Conservation (phyloP, 768 basidiomycete genomes). For the Gloeopeniophorella convolvens region DNA sequence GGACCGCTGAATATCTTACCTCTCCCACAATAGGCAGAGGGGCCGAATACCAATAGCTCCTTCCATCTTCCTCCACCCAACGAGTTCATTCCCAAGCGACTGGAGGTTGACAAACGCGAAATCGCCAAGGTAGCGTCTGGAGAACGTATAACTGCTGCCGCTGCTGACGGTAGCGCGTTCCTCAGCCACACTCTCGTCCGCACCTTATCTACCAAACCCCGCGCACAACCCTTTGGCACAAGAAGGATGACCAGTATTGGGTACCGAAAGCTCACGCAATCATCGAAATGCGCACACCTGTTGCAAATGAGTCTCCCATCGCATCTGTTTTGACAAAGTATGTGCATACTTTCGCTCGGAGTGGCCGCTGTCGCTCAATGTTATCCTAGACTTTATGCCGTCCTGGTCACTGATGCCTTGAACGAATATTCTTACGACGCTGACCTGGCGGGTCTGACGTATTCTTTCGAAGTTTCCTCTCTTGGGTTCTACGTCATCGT, state of each 20-base stretch:
- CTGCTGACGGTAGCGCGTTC: background rate
- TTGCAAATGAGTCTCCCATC: slow-evolving; percentile 56
- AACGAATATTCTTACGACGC: slow-evolving; percentile 92
- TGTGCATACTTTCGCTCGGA: slow-evolving; percentile 16
- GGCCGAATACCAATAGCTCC: slow-evolving; percentile 56
- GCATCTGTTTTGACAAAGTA: slow-evolving; percentile 69
- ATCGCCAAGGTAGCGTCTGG: slow-evolving; percentile 47
- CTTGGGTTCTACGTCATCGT: slow-evolving; percentile 64
- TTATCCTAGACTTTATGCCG: slow-evolving; percentile 60
- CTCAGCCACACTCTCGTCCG: slow-evolving; percentile 69
- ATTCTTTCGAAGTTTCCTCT: slow-evolving; percentile 53
- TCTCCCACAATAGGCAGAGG: slow-evolving; percentile 48
- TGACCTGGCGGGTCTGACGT: slow-evolving; percentile 81
- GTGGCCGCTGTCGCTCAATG: background rate
- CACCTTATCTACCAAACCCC: slow-evolving; percentile 66
- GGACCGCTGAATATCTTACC: too few relatives aligned
- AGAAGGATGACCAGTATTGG: slow-evolving; percentile 97
- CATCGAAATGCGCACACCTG: slow-evolving; percentile 66
- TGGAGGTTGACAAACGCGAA: slow-evolving; percentile 75
- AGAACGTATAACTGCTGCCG: background rate
- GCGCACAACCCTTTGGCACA: slow-evolving; percentile 82
- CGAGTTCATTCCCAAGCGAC: slow-evolving; percentile 81
- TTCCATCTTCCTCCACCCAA: slow-evolving; percentile 81
- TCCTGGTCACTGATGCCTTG: slow-evolving; percentile 83
- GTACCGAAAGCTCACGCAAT: slow-evolving; percentile 80